A percentile compares a stretch with the other conserved stretches of the same genome.
Conservation (phyloP, 176 grass and related monocot species). For the Tuctoria greenei region DNA sequence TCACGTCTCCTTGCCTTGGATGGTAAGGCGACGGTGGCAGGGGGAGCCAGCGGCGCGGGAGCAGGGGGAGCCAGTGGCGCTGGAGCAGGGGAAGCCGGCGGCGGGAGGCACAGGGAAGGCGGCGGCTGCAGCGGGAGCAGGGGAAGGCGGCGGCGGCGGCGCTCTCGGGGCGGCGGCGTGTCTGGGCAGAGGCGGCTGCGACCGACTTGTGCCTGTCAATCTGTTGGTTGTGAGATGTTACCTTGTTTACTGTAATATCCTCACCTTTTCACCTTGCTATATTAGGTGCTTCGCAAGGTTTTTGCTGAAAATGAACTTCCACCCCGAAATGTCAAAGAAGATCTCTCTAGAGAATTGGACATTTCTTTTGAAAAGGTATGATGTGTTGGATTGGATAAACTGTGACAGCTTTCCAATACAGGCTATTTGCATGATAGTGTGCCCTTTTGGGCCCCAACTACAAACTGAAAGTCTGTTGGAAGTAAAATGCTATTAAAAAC, state of each 20-base stretch:
- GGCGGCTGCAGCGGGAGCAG: too few relatives aligned
- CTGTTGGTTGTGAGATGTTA: conserved; percentile 4
- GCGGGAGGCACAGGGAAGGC: too few relatives aligned
- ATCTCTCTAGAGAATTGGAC: conserved; percentile 67
- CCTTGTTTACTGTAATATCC: conserved; percentile 15
- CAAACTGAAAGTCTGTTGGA: background rate
- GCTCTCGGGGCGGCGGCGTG: too few relatives aligned
- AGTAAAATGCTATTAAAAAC: conserved; percentile 23
- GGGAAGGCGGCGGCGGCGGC: too few relatives aligned
- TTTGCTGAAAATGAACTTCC: conserved; percentile 94
- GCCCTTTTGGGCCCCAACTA: background rate
- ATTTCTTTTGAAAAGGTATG: conserved; percentile 85
- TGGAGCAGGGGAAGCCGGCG: too few relatives aligned
- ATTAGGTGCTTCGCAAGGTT: conserved; percentile 67
- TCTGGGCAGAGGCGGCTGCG: too few relatives aligned
- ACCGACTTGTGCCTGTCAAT: too few relatives aligned
- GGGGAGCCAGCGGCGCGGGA: too few relatives aligned
- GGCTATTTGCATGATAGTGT: background rate
- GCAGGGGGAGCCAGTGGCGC: too few relatives aligned
- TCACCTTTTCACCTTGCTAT: conserved; percentile 23
- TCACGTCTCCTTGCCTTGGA: too few relatives aligned
- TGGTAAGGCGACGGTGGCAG: too few relatives aligned
- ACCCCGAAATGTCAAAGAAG: conserved; percentile 70
- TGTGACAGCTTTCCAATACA: conserved; percentile 17
- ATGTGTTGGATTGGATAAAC: conserved; percentile 16